These are phyloP conservation scores for Amanita rimosa DNA, from an alignment of 768 basidiomycete species.

Conservation along the genomic window DNA sequence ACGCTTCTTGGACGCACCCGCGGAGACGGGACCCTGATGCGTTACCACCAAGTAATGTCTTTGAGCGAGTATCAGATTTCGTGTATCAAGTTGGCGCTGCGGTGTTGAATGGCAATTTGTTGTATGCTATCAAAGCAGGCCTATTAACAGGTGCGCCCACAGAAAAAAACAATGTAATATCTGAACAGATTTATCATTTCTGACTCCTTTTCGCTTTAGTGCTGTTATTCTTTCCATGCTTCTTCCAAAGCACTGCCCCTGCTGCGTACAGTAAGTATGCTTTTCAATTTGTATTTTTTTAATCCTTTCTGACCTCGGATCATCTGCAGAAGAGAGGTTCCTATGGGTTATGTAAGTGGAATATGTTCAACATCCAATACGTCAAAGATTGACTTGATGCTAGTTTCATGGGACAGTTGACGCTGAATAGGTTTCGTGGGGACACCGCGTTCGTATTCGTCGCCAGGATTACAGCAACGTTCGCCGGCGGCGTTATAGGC, in stretches of 20 bases:
- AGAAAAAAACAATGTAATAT: too few relatives aligned
- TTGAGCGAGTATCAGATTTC: slow-evolving; percentile 40
- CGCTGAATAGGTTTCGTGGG: slow-evolving; percentile 58
- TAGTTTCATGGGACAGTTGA: slow-evolving; percentile 73
- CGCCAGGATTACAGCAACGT: slow-evolving; percentile 51
- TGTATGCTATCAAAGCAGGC: slow-evolving; percentile 67
- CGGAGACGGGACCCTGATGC: slow-evolving; percentile 62
- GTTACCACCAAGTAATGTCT: slow-evolving; percentile 48
- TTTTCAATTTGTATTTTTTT: slow-evolving; percentile 12
- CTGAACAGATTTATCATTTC: too few relatives aligned
- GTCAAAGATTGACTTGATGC: background rate
- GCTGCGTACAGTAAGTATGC: slow-evolving; percentile 48
- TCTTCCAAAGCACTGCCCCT: slow-evolving; percentile 38
- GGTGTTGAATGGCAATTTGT: slow-evolving; percentile 43
- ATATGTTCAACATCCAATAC: background rate
- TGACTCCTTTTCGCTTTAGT: slow-evolving; percentile 21
- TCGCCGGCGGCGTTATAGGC: slow-evolving; percentile 52
- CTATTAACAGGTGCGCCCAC: slow-evolving; percentile 39
- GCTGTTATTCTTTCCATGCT: slow-evolving; percentile 44
- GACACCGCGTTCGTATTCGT: slow-evolving; percentile 63
- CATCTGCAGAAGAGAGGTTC: slow-evolving; percentile 40
- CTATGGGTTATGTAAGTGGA: slow-evolving; percentile 63
- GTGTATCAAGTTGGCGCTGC: slow-evolving; percentile 28
- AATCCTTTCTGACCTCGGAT: background rate
- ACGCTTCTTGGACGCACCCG: slow-evolving; percentile 32